Base-by-base conservation (phyloP, 169 alveolate genomes). In the Blepharisma undulans region DNA sequence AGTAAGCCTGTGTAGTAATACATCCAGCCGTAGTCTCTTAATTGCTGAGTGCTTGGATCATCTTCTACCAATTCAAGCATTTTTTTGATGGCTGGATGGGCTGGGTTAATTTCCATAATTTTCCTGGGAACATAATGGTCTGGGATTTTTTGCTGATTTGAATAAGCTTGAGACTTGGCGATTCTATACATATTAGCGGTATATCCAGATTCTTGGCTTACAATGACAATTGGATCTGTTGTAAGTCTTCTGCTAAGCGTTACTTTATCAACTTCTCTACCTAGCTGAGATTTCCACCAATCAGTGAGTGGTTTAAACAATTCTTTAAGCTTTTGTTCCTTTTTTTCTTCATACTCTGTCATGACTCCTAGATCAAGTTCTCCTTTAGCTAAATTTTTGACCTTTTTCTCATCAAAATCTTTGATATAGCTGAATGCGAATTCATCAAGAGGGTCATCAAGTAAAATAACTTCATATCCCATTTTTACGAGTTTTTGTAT, bases 391-490 rank as follows among this genome's bases (percentile, higher is more conserved):
- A 98, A 98, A 89, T 98, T 98, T 90, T 96, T 95, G 81, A 98
- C 97, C 94, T 97, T 97, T 90, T 97, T 96, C 86, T 98, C 98
- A 93, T 98, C 98, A 90, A 96, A 99, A 94, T 99, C 99, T 61
- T 96, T 90, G 66, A 98, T 97, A 86, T 99, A 98, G 89, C 99
- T 97, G 92, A 98, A 95, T 89, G 99, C 97, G 96, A 98, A 99
- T 95, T 99, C 99, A 92, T 99, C 99, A 79, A 99, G 96, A 16
- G 99, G 99, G 89, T 99, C 99, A 72, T 98, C 97, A 16, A 99
- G 95, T 66, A 97, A 94, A 60, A 99, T 74, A 2, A 99, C 99
- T 95, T 99, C 99, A 92, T 97, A 98, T 48, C 98, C 99, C 76
- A 97, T 93, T 90, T 97, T 97, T 84, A 95, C 93, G 79, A 98